Evolutionary conservation across 2,329 filamentous ascomycete species (phyloP).

Genomic region (Apiospora sp.): DNA sequence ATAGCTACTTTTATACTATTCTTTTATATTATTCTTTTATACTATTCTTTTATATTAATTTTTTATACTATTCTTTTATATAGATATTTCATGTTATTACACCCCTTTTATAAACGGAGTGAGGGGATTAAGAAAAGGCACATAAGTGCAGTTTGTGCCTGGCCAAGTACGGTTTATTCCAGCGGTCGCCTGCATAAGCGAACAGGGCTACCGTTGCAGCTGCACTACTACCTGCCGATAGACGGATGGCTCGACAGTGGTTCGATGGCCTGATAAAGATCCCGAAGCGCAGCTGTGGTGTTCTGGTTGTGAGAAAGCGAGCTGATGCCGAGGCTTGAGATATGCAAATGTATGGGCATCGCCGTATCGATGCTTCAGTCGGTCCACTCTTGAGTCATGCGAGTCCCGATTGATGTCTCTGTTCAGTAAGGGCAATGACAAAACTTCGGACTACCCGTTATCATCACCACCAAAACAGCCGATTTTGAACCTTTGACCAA

Average conservation of each 20-base stretch:
- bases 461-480: too few species aligned
- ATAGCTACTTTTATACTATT: too few species aligned
- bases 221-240: background rate
- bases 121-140: too few species aligned
- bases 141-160: too few species aligned
- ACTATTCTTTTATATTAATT: too few species aligned
- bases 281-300: background rate
- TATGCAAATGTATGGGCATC: background rate
- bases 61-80: too few species aligned
- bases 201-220: background rate
- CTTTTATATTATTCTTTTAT: too few species aligned
- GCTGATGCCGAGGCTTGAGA: background rate
- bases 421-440: too few species aligned
- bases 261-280: slow-evolving; percentile 6
- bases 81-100: too few species aligned
- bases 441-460: background rate
- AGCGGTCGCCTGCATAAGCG: background rate
- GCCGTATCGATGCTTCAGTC: background rate
- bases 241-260: slow-evolving; percentile 3
- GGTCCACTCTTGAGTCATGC: slow-evolving; percentile 20
- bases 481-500: too few species aligned
- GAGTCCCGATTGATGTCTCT: background rate
- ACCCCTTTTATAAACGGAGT: too few species aligned
- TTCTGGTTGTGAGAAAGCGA: background rate
- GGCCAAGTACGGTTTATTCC: too few species aligned